Base-by-base conservation (phyloP, 169 alveolate species). In the Ichthyophthirius multifiliis region DNA sequence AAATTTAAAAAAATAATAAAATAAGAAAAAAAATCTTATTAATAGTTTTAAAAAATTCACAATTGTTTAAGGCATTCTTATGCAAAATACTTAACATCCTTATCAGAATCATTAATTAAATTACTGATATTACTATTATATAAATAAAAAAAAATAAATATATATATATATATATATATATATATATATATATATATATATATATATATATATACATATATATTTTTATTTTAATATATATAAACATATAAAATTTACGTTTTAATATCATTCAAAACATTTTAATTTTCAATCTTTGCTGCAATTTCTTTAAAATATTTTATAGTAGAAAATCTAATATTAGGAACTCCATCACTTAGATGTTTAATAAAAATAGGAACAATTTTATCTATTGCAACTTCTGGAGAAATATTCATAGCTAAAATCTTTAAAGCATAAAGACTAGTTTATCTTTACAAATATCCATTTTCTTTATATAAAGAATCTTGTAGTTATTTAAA, bases 21-120 rank as follows among this genome's bases (percentile, higher is more conserved):
- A n/a, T n/a, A n/a, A n/a, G n/a, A n/a, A n/a, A n/a, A n/a, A n/a
- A n/a, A n/a, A n/a, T n/a, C n/a, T n/a, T n/a, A n/a, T n/a, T n/a
- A n/a, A n/a, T n/a, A n/a, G n/a, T n/a, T n/a, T n/a, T n/a, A n/a
- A n/a, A n/a, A n/a, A n/a, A n/a, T n/a, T n/a, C n/a, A n/a, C n/a
- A n/a, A n/a, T n/a, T n/a, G n/a, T n/a, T n/a, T n/a, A n/a, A n/a
- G n/a, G n/a, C n/a, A n/a, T 48, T 74, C 84, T 37, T 47, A 41
- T 5, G 95, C 94, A 64, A 74, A 92, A 43, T 87, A 88, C 41
- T 79, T 85, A 31, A 92, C 96, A 78, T 92, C 96, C 48, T 80
- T 85, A 80, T 92, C 96, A 7, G 90, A 30, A 55, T 92, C 96
- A 12, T 76, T 71, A 3, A 76, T 15, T 34, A 89, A 32, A 34